These are phyloP conservation scores for Ramaria sp. DNA, from an alignment of 768 basidiomycete species.

Conservation along the genomic window DNA sequence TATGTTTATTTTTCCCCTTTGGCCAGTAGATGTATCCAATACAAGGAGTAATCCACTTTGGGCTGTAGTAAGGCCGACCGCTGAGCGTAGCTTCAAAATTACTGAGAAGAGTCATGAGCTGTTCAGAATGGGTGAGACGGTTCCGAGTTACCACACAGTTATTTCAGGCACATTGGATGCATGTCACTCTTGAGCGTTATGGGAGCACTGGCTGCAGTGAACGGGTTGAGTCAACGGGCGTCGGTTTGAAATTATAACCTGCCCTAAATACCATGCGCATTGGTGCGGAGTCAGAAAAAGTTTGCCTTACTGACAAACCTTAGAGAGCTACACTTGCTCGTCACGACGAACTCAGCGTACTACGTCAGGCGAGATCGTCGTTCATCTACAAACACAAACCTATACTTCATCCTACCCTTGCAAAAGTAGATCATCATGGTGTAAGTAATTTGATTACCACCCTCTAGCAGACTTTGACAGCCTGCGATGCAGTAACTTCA, in stretches of 20 bases:
- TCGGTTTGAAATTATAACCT: neutral
- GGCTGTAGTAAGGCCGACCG: too few relatives aligned
- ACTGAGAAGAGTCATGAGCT: too few relatives aligned
- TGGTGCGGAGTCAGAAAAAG: slow-evolving; percentile 8
- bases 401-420: neutral
- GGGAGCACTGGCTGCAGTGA: neutral
- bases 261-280: neutral
- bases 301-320: slow-evolving; percentile 4
- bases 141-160: too few relatives aligned
- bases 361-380: neutral
- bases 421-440: slow-evolving; percentile 60
- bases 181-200: too few relatives aligned
- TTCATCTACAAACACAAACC: neutral
- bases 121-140: too few relatives aligned
- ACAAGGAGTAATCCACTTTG: too few relatives aligned
- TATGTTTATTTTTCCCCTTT: too few relatives aligned
- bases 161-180: too few relatives aligned
- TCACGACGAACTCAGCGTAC: slow-evolving; percentile 4
- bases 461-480: slow-evolving; percentile 22
- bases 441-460: slow-evolving; percentile 36
- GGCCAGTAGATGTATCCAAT: too few relatives aligned
- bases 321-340: neutral
- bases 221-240: too few relatives aligned
- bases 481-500: slow-evolving; percentile 61
- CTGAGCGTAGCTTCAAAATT: too few relatives aligned